Percentiles rank a stretch among this genome's conserved stretches.
These are phyloP conservation scores for Aspergillus ibericus DNA, from an alignment of 2,329 filamentous ascomycete species.

Conservation along the genomic window DNA sequence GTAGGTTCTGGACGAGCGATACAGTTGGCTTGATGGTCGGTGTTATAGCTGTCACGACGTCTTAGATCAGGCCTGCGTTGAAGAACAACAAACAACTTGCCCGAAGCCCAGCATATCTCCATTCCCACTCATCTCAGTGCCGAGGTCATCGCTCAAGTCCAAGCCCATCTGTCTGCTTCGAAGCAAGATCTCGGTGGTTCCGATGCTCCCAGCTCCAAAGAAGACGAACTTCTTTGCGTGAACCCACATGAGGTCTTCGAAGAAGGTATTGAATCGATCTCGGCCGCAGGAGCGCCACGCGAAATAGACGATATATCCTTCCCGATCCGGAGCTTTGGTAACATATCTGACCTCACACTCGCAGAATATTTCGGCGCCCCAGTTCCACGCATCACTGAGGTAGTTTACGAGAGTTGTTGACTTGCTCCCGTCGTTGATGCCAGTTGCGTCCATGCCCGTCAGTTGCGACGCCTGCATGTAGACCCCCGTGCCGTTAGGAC, in stretches of 20 bases:
- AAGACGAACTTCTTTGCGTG: conserved; percentile 59
- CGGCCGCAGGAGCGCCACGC: conserved; percentile 1
- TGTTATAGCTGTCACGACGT: not conserved
- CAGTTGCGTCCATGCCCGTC: conserved; percentile 2
- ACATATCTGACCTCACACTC: conserved; percentile 66
- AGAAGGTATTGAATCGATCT: not conserved
- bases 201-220: conserved; percentile 36
- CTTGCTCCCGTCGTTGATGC: conserved; percentile 48
- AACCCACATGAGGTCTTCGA: conserved; percentile 4
- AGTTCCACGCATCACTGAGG: conserved; percentile 68
- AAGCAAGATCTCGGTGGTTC: conserved; percentile 16
- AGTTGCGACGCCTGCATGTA: not conserved
- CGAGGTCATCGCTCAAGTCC: not conserved
- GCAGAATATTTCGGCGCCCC: conserved; percentile 71
- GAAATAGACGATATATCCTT: conserved; percentile 61
- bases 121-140: conserved; percentile 12
- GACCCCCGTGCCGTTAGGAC: conserved; percentile 1
- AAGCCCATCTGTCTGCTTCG: conserved; percentile 9
- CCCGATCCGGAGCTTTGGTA: conserved; percentile 49
- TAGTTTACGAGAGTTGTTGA: conserved; percentile 60
- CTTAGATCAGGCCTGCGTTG: not conserved
- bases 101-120: conserved; percentile 11
- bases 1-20: conserved; percentile 27
- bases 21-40: not conserved
- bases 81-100: not conserved